A percentile compares a stretch with the other conserved stretches of the same genome.
These are phyloP conservation scores for Teratosphaeriaceae sp. DNA, from an alignment of 2,329 filamentous ascomycete genomes.

Conservation along the genomic window DNA sequence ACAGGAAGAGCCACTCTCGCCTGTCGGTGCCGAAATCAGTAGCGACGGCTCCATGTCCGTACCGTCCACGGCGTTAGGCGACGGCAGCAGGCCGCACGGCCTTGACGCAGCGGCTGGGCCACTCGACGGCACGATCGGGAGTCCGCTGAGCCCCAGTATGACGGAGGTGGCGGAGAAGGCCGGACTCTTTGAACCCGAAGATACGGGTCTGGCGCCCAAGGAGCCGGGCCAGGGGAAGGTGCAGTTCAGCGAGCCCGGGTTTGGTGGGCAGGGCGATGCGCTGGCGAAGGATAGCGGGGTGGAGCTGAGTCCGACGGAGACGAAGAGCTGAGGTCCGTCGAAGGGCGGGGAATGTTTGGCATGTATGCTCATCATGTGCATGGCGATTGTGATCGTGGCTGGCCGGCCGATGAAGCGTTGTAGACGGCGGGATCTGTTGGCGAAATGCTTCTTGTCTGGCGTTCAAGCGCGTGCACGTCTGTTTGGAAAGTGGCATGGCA, in stretches of 20 bases:
- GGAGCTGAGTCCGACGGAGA: slow-evolving; percentile 3
- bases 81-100: neutral
- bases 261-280: neutral
- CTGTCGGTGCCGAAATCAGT: neutral
- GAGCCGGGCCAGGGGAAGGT: neutral
- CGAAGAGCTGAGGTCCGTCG: neutral
- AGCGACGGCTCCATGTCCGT: neutral
- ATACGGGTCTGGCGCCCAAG: neutral
- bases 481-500: too few species aligned
- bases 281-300: neutral
- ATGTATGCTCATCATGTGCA: neutral
- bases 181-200: neutral
- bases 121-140: neutral
- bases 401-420: too few species aligned
- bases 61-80: neutral
- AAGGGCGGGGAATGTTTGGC: neutral
- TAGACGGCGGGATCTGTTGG: too few species aligned
- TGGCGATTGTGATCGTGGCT: too few species aligned
- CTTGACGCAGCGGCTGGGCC: neutral
- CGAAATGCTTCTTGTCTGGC: too few species aligned
- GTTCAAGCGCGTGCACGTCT: too few species aligned
- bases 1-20: slow-evolving; percentile 9
- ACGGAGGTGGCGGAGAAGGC: neutral
- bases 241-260: slow-evolving; percentile 5
- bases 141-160: neutral